Evolutionary conservation across 148 eudicot genomes (phyloP).

Genomic region (Persicaria maculosa): DNA sequence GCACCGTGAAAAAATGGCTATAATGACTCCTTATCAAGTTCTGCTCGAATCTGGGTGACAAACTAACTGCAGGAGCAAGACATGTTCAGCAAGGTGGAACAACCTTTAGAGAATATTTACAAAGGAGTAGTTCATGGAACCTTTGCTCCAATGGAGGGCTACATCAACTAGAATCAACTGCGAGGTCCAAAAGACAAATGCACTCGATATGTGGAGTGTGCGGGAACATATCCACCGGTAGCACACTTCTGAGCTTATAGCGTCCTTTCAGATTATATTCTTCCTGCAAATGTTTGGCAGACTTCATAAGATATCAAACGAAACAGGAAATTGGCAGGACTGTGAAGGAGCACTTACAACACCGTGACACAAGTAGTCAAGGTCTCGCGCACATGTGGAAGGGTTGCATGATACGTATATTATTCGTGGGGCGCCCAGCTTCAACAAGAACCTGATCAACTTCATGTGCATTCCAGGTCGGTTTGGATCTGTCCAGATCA

Average conservation of each 20-base stretch:
- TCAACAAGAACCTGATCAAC: slow-evolving; percentile 69
- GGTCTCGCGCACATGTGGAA: slow-evolving; percentile 95
- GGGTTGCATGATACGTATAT: slow-evolving; percentile 97
- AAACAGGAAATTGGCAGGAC: not conserved
- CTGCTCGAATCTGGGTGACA: not conserved
- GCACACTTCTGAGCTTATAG: slow-evolving; percentile 61
- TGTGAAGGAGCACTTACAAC: slow-evolving; percentile 34
- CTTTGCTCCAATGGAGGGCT: not conserved
- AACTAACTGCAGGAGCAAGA: too few relatives aligned
- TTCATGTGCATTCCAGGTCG: slow-evolving; percentile 99
- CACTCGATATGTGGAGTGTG: slow-evolving; percentile 99
- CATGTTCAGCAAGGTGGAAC: too few relatives aligned
- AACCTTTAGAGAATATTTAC: not conserved
- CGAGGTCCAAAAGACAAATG: slow-evolving; percentile 80
- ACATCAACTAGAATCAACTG: not conserved
- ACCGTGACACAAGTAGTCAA: slow-evolving; percentile 95
- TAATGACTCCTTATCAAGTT: not conserved
- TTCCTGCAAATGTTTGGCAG: slow-evolving; percentile 34
- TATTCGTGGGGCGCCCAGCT: slow-evolving; percentile 59
- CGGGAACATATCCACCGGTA: slow-evolving; percentile 98
- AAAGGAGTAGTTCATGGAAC: not conserved
- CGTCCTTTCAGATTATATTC: slow-evolving; percentile 68
- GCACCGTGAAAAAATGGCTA: not conserved
- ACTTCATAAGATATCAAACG: not conserved
- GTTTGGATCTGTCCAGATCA: slow-evolving; percentile 69